A percentile compares a stretch with the other conserved stretches of the same genome.
Conservation (phyloP, 2,329 filamentous ascomycete species). For the Escovopsis sp. region DNA sequence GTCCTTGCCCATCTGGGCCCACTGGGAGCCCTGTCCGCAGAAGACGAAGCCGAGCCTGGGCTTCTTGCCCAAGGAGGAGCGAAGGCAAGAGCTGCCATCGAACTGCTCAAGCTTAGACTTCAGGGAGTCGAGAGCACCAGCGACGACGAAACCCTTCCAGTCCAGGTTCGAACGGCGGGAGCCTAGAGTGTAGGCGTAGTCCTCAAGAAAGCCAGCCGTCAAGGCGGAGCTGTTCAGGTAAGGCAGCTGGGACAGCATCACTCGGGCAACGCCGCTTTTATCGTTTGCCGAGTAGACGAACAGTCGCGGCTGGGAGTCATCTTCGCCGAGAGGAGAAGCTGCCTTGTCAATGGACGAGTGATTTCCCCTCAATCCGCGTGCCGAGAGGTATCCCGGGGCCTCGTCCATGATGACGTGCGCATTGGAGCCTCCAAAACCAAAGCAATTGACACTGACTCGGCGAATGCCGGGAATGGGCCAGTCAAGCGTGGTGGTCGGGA, state of each 20-base stretch:
- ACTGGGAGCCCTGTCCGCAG: slow-evolving; percentile 28
- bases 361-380: slow-evolving; percentile 19
- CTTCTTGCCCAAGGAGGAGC: slow-evolving; percentile 12
- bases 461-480: slow-evolving; percentile 30
- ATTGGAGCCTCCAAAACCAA: slow-evolving; percentile 43
- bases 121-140: slow-evolving; percentile 20
- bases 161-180: slow-evolving; percentile 29
- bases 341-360: slow-evolving; percentile 15
- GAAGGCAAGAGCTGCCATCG: slow-evolving; percentile 8
- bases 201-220: slow-evolving; percentile 12
- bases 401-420: slow-evolving; percentile 37
- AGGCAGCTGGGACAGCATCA: slow-evolving; percentile 19
- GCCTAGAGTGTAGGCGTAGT: slow-evolving; percentile 31
- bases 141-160: slow-evolving; percentile 26
- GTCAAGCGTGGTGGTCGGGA: slow-evolving; percentile 22
- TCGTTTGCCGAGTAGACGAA: slow-evolving; percentile 30
- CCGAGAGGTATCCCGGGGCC: slow-evolving; percentile 23
- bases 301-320: slow-evolving; percentile 13
- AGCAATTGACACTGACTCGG: slow-evolving; percentile 39
- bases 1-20: slow-evolving; percentile 26
- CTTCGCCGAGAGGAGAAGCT: background rate
- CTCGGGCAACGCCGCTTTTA: slow-evolving; percentile 21
- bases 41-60: slow-evolving; percentile 26
- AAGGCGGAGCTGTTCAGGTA: slow-evolving; percentile 13
- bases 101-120: slow-evolving; percentile 11